Conservation (phyloP, 129 eudicot genomes). For the Artemisia annua region DNA sequence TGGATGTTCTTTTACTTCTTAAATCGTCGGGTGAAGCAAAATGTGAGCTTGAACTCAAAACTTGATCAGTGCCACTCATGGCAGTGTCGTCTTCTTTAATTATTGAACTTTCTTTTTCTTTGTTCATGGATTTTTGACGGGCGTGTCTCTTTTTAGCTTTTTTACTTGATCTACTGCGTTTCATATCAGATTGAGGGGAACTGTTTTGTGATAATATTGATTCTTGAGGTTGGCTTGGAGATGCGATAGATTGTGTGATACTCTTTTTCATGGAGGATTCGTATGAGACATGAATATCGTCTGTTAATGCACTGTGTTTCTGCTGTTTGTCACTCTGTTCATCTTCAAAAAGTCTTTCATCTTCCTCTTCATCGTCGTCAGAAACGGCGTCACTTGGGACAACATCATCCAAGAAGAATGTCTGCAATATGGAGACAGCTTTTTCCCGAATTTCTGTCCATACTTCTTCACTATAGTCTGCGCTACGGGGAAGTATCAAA, state of each 20-base stretch:
- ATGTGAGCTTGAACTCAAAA: slow-evolving; percentile 79
- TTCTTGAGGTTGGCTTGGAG: slow-evolving; percentile 67
- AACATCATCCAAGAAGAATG: slow-evolving; percentile 65
- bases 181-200: slow-evolving; percentile 66
- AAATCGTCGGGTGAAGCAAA: slow-evolving; percentile 87
- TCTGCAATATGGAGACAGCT: slow-evolving; percentile 71
- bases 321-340: slow-evolving; percentile 42
- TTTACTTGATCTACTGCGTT: slow-evolving; percentile 86
- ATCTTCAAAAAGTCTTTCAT: slow-evolving; percentile 47
- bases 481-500: slow-evolving; percentile 94
- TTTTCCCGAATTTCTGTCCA: slow-evolving; percentile 99
- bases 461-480: slow-evolving; percentile 99
- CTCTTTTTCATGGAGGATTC: slow-evolving; percentile 53
- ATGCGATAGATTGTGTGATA: slow-evolving; percentile 40
- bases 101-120: slow-evolving; percentile 63
- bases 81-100: slow-evolving; percentile 80
- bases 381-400: slow-evolving; percentile 71
- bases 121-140: slow-evolving; percentile 74
- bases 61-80: slow-evolving; percentile 89
- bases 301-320: slow-evolving; percentile 43
- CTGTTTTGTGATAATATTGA: slow-evolving; percentile 51
- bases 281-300: slow-evolving; percentile 41
- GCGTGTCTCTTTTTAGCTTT: slow-evolving; percentile 92
- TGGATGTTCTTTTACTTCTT: slow-evolving; percentile 58
- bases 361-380: slow-evolving; percentile 86